phyloP scores from a whole-genome alignment of 306 rosid genomes.

The Cucurbita argyrosperma region DNA sequence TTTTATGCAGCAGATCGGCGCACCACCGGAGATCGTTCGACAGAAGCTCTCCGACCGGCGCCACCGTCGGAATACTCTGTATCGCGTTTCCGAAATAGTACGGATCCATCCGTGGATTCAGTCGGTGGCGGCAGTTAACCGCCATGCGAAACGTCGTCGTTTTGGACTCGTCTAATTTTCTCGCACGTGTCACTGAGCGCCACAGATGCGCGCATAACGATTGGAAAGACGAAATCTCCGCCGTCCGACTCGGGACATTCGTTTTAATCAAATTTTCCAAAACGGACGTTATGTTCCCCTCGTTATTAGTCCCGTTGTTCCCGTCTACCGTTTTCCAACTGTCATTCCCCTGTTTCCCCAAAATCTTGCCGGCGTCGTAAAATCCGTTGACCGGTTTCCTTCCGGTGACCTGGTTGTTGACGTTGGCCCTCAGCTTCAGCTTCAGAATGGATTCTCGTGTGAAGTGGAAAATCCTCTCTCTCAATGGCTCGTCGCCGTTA shows the following conservation, averaged over 20 bases:
- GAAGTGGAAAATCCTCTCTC: conserved; percentile 13
- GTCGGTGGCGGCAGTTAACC: conserved; percentile 15
- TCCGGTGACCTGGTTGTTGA: not conserved
- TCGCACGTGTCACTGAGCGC: conserved; percentile 12
- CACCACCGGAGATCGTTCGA: conserved; percentile 11
- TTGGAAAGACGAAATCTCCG: conserved; percentile 13
- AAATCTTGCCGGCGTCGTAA: not conserved
- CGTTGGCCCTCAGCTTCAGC: conserved; percentile 7
- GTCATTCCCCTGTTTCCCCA: conserved; percentile 10
- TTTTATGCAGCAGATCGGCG: conserved; percentile 8
- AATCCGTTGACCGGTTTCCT: not conserved
- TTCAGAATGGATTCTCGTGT: conserved; percentile 7
- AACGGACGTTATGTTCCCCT: not conserved
- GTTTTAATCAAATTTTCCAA: conserved; percentile 7
- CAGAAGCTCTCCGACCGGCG: conserved; percentile 5
- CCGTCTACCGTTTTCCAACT: conserved; percentile 8
- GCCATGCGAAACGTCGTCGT: conserved; percentile 16
- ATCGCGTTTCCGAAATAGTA: conserved; percentile 14
- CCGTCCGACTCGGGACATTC: conserved; percentile 8
- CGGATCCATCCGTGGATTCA: conserved; percentile 4
- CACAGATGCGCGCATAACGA: conserved; percentile 8
- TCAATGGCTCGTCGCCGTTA: conserved; percentile 9
- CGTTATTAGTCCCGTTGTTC: not conserved
- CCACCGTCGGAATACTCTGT: conserved; percentile 11
- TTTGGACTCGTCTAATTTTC: not conserved